Percentiles rank a stretch among this genome's conserved stretches.
These are phyloP conservation scores for Starmerella roubikii DNA, from an alignment of 805 yeast species.

Conservation along the genomic window DNA sequence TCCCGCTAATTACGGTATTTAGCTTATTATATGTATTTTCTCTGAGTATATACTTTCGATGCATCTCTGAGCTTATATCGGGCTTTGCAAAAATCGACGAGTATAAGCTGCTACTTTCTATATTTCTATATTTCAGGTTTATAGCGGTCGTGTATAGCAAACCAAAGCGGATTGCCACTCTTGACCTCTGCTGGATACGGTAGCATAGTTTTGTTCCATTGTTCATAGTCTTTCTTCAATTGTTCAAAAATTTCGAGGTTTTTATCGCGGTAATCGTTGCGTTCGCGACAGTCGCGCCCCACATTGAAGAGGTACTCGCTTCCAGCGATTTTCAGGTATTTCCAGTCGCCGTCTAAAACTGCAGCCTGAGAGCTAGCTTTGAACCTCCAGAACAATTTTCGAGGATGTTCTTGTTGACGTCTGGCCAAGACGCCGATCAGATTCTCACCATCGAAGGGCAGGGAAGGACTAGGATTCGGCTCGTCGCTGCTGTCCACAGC, in stretches of 20 bases:
- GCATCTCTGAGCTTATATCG: no score
- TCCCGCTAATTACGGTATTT: no score
- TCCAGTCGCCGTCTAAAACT: slow-evolving; percentile 17
- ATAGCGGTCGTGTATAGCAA: no score
- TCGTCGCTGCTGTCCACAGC: slow-evolving; percentile 26
- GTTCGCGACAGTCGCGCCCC: slow-evolving; percentile 39
- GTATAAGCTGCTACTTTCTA: no score
- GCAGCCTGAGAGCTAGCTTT: slow-evolving; percentile 17
- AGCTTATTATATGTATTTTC: no score
- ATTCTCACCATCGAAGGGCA: slow-evolving; percentile 32
- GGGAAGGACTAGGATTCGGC: slow-evolving; percentile 30
- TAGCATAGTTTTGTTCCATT: slow-evolving; percentile 22
- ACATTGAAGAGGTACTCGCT: slow-evolving; percentile 22
- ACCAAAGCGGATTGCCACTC: no score
- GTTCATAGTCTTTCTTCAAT: slow-evolving; percentile 37
- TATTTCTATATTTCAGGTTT: no score
- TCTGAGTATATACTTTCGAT: no score
- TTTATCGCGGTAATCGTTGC: slow-evolving; percentile 30
- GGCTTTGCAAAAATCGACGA: no score
- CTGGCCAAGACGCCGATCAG: slow-evolving; percentile 28
- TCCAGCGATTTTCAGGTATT: slow-evolving; percentile 16
- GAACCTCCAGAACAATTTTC: slow-evolving; percentile 20
- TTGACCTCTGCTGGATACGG: slow-evolving; percentile 5
- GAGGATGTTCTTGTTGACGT: slow-evolving; percentile 4
- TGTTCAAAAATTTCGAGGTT: slow-evolving; percentile 31